A percentile compares a stretch with the other conserved stretches of the same genome.
These are phyloP conservation scores for Aspergillus nidulans DNA, from an alignment of 495 filamentous ascomycete genomes.

Conservation along the genomic window DNA sequence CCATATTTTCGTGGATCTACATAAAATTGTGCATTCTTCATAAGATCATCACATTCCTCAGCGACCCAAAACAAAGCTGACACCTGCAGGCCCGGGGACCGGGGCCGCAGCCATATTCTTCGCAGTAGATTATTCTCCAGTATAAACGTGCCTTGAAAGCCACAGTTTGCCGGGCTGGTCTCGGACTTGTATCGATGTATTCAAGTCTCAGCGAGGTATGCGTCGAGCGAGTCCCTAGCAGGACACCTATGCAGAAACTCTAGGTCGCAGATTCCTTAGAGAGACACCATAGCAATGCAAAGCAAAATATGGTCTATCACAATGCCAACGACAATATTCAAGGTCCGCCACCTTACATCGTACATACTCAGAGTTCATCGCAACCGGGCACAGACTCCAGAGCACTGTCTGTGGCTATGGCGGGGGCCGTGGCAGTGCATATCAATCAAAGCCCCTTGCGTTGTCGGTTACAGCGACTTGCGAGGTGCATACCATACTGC, in stretches of 20 bases:
- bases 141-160: neutral
- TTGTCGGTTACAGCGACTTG: neutral
- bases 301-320: too few relatives aligned
- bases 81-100: neutral
- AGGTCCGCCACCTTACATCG: neutral
- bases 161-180: neutral
- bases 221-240: neutral
- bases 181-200: neutral
- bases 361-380: neutral
- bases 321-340: neutral
- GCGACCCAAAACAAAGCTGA: conserved; percentile 3
- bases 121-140: neutral
- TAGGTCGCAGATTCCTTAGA: neutral
- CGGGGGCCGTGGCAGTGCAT: neutral
- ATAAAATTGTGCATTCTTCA: neutral
- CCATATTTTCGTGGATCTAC: too few relatives aligned
- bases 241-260: neutral
- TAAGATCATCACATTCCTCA: conserved; percentile 1
- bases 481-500: too few relatives aligned
- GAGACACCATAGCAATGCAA: neutral
- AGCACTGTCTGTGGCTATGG: neutral
- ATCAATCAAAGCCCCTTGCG: neutral
- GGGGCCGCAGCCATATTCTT: neutral
- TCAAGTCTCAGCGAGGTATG: neutral
- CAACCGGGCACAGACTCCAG: neutral